A percentile compares a stretch with the other conserved stretches of the same genome.
These are phyloP conservation scores for Peziza echinospora DNA, from an alignment of 495 filamentous ascomycete genomes.

Conservation along the genomic window DNA sequence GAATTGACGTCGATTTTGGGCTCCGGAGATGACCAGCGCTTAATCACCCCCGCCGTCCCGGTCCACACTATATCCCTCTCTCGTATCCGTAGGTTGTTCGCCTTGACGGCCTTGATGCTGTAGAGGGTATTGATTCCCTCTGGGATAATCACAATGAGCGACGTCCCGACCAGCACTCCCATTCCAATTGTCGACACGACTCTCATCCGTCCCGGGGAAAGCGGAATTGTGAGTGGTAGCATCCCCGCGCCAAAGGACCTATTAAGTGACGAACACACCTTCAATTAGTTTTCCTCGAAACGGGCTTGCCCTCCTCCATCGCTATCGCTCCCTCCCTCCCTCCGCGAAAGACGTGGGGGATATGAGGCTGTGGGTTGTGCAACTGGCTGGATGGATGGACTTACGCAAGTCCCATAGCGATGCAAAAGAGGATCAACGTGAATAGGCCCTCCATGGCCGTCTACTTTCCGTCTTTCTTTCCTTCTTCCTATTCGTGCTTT, in stretches of 20 bases:
- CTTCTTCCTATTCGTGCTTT: too few relatives aligned
- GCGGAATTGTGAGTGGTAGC: conserved; percentile 70
- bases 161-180: conserved; percentile 83
- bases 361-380: background rate
- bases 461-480: too few relatives aligned
- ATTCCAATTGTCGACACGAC: conserved; percentile 83
- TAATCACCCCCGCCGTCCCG: background rate
- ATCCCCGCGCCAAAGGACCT: conserved; percentile 92
- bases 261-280: conserved; percentile 8
- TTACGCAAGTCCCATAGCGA: conserved; percentile 90
- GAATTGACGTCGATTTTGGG: too few relatives aligned
- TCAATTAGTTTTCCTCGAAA: background rate
- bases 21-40: background rate
- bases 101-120: conserved; percentile 3
- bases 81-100: background rate
- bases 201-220: conserved; percentile 74
- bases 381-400: conserved; percentile 15
- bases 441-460: conserved; percentile 67
- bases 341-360: too few relatives aligned
- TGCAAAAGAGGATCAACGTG: conserved; percentile 62
- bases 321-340: too few relatives aligned
- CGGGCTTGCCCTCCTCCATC: too few relatives aligned
- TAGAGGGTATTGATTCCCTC: conserved; percentile 89
- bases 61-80: conserved; percentile 1
- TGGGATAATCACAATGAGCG: conserved; percentile 89